Conservation (phyloP, 2,329 filamentous ascomycete species). For the Aureobasidium uvarum region DNA sequence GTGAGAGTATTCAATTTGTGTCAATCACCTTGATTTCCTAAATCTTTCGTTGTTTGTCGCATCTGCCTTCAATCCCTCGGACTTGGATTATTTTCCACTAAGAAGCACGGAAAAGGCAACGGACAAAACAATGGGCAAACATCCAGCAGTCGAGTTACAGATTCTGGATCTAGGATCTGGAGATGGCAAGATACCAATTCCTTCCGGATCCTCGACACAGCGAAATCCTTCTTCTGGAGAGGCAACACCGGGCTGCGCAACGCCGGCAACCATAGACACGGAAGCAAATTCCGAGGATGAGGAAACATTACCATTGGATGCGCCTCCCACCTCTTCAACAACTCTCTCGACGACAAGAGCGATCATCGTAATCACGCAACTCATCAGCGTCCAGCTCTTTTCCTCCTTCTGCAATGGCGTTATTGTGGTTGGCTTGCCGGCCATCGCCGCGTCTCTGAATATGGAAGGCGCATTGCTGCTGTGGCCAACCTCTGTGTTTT, state of each 20-base stretch:
- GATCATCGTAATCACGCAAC: slow-evolving; percentile 30
- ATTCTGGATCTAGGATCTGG: background rate
- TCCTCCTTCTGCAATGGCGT: slow-evolving; percentile 32
- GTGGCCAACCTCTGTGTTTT: slow-evolving; percentile 36
- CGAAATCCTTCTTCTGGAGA: background rate
- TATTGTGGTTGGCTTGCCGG: slow-evolving; percentile 30
- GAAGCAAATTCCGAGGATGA: slow-evolving; percentile 4
- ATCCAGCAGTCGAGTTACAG: slow-evolving; percentile 7
- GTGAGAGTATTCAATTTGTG: too few relatives aligned
- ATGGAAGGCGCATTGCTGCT: slow-evolving; percentile 30
- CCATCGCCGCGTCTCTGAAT: slow-evolving; percentile 24
- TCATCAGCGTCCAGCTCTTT: slow-evolving; percentile 31
- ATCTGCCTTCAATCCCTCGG: background rate
- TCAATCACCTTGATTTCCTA: background rate
- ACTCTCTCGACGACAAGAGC: slow-evolving; percentile 28
- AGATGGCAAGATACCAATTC: background rate
- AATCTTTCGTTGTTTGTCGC: background rate
- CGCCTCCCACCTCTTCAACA: background rate
- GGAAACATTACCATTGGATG: background rate
- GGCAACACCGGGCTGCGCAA: background rate
- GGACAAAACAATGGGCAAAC: background rate
- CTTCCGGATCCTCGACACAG: background rate
- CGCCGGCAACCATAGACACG: background rate
- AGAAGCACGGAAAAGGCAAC: background rate
- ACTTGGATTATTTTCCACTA: too few relatives aligned